phyloP scores from a whole-genome alignment of 306 rosid species.

The Cucurbita moschata region DNA sequence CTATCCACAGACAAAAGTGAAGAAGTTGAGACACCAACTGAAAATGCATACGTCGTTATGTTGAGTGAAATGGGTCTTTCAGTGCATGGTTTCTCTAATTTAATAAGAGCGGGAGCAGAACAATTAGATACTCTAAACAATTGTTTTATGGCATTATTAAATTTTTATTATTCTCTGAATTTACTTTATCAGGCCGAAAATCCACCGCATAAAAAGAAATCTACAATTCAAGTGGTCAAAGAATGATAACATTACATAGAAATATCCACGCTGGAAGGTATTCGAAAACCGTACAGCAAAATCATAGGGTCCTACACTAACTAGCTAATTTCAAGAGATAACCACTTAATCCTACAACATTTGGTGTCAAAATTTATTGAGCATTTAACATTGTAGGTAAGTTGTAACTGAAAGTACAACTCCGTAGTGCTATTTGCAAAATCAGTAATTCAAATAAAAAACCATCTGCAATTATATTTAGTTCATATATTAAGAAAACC shows the following conservation, averaged over 20 bases:
- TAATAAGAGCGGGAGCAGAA: constrained; percentile 17
- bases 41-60: constrained; percentile 20
- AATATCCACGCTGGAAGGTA: background rate
- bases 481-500: background rate
- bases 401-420: background rate
- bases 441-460: background rate
- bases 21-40: constrained; percentile 19
- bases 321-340: background rate
- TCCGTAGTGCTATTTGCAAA: background rate
- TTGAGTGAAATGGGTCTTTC: constrained; percentile 31
- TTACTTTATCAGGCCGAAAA: constrained; percentile 12
- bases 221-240: constrained; percentile 4
- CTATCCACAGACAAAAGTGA: constrained; percentile 22
- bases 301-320: background rate
- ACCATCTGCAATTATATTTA: background rate
- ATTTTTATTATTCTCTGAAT: constrained; percentile 16
- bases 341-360: background rate
- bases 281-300: background rate
- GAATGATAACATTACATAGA: background rate
- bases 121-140: constrained; percentile 19
- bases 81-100: constrained; percentile 17
- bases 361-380: background rate
- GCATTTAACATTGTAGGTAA: background rate
- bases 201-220: constrained; percentile 19
- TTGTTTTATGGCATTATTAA: constrained; percentile 15